These are phyloP conservation scores for Heliamphora exappendiculata DNA, from an alignment of 148 eudicot species.

Conservation along the genomic window DNA sequence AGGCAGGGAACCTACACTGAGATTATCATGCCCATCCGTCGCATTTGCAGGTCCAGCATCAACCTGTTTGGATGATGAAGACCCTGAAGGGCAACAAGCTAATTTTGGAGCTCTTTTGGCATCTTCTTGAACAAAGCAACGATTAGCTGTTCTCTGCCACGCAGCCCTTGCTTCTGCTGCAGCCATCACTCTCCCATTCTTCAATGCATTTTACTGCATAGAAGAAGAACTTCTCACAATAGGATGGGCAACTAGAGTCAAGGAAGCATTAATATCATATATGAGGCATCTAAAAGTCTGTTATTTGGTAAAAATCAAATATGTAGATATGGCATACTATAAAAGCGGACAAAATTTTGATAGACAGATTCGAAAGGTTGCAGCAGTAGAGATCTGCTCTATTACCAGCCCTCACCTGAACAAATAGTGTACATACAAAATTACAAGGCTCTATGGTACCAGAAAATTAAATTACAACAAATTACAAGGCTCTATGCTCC, in stretches of 20 bases:
- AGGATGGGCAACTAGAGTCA: background rate
- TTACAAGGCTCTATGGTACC: too few relatives aligned
- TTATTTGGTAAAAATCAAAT: background rate
- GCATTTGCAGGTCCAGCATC: constrained; percentile 41
- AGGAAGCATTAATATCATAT: background rate
- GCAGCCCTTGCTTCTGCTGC: constrained; percentile 95
- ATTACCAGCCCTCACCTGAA: background rate
- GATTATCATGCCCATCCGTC: constrained; percentile 31
- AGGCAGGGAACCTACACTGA: constrained; percentile 49
- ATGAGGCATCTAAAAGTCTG: background rate
- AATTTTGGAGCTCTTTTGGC: constrained; percentile 94
- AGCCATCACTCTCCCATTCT: constrained; percentile 58
- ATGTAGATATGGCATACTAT: background rate
- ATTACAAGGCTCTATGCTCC: too few relatives aligned
- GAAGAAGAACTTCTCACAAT: constrained; percentile 4
- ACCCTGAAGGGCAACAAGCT: constrained; percentile 66
- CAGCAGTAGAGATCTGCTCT: background rate
- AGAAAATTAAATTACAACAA: too few relatives aligned
- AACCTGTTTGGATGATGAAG: constrained; percentile 40
- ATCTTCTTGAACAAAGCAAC: constrained; percentile 89
- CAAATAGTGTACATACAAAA: background rate
- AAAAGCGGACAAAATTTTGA: background rate
- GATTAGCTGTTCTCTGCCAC: constrained; percentile 90
- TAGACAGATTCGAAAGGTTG: background rate
- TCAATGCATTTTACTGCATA: constrained; percentile 29